phyloP scores from a whole-genome alignment of 1,284 basidiomycete genomes.

The Cryptococcus wingfieldii region DNA sequence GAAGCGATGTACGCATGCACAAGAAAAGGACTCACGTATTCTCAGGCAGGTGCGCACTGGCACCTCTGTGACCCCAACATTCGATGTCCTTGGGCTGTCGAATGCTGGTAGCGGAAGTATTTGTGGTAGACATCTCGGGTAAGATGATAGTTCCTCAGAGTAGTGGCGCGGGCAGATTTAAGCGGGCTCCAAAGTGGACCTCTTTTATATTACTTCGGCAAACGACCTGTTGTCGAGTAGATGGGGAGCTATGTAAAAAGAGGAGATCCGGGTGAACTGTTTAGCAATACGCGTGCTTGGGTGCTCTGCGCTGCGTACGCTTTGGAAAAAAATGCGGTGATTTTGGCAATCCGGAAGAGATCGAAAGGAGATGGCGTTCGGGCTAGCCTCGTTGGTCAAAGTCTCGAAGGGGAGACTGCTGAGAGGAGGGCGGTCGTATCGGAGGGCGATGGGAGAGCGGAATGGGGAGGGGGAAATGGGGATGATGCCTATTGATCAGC shows the following conservation, averaged over 20 bases:
- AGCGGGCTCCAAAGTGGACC: background rate
- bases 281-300: too few relatives aligned
- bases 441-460: background rate
- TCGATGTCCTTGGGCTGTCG: constrained; percentile 52
- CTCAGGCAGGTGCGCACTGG: constrained; percentile 55
- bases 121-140: background rate
- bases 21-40: constrained; percentile 39
- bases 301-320: too few relatives aligned
- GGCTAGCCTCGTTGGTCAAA: background rate
- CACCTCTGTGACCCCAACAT: constrained; percentile 92
- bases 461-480: background rate
- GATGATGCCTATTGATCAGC: background rate
- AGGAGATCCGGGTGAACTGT: too few relatives aligned
- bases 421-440: background rate
- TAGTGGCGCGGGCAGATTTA: background rate
- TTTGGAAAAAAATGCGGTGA: too few relatives aligned
- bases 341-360: background rate
- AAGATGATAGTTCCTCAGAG: constrained; percentile 1
- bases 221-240: too few relatives aligned
- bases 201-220: background rate
- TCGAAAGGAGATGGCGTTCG: background rate
- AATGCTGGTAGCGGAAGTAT: constrained; percentile 2
- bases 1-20: constrained; percentile 7
- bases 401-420: background rate
- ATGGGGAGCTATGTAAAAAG: too few relatives aligned